Base-by-base conservation (phyloP, 2,329 filamentous ascomycete species). In the Chaetothyriales sp. region DNA sequence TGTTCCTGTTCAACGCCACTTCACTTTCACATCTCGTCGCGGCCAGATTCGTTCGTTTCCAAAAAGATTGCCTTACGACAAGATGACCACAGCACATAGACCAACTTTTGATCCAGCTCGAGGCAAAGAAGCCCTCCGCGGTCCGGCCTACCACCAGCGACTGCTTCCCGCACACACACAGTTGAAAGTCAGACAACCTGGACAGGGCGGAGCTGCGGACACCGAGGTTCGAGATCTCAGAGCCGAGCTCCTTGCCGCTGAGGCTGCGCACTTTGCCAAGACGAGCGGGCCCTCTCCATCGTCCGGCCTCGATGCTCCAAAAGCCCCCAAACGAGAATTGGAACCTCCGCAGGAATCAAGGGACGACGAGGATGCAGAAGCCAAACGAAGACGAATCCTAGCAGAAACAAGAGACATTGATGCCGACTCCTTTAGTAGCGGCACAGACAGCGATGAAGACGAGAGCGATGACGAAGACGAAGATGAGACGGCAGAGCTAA, bases 71-170 rank as follows among this genome's bases (percentile, higher is more conserved):
- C 18, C 9, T 3, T 7, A 10, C 25, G 8, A 47, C 45, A 25
- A 46, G 19, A 47, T 53, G 42, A 49, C 44, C 26, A 51, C 46
- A 69, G 80, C 80, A 52, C 80, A 82, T 65, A 84, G 92, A 71
- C 92, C 92, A 51, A 98, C 92, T 0, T 98, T 98, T 65, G 92
- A 98, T 67, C 92, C 92, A 58, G 89, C 90, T 43, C 81, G 83
- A 65, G 92, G 92, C 66, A 95, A 95, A 75, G 92, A 98, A 70
- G 87, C 89, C 62, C 83, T 88, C 53, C 84, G 88, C 62, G 92
- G 92, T 46, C 86, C 87, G 47, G 90, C 88, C 61, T 96, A 95
- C 73, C 92, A 98, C 66, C 90, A 96, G 69, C 84, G 92, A 61
- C 83, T 96, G 15, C 81, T 95, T 12, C 90, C 92, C 32, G 92